phyloP scores from a whole-genome alignment of 2,329 filamentous ascomycete genomes.

The Macrophomina pseudophaseolina region DNA sequence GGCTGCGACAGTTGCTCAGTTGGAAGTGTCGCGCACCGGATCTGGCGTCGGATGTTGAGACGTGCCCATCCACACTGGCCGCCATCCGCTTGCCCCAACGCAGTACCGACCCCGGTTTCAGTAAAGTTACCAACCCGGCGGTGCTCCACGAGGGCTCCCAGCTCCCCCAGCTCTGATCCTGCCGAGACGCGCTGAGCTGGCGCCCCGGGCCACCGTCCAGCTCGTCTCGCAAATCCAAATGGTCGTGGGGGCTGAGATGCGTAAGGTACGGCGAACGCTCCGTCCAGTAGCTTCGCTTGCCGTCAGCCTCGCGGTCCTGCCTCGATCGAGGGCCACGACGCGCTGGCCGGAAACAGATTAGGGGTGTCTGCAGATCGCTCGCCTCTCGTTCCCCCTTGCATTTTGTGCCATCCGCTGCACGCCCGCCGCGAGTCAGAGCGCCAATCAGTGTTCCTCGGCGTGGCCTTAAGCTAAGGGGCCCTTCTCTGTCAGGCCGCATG shows the following conservation, averaged over 20 bases:
- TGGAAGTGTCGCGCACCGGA: background rate
- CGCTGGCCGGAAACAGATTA: background rate
- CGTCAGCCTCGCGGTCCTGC: background rate
- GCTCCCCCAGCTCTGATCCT: background rate
- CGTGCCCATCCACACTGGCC: background rate
- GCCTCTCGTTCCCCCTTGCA: slow-evolving; percentile 1
- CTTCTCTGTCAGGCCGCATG: background rate
- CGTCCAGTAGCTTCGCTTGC: background rate
- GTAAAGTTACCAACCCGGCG: background rate
- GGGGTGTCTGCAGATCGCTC: background rate
- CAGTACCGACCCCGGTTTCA: background rate
- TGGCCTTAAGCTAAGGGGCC: slow-evolving; percentile 12
- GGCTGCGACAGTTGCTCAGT: background rate
- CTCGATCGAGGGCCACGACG: slow-evolving; percentile 1
- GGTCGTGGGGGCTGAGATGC: background rate
- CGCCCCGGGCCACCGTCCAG: no score
- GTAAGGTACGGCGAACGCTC: background rate
- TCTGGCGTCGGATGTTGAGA: slow-evolving; percentile 4
- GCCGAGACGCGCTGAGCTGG: no score
- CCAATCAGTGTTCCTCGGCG: background rate
- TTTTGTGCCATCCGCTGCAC: background rate
- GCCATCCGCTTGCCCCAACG: background rate
- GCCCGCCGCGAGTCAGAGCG: background rate
- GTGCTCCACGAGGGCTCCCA: background rate
- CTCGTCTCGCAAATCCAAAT: no score